A percentile compares a stretch with the other conserved stretches of the same genome.
phyloP scores from a whole-genome alignment of 78 protist genomes.

The Isochrysis galbana region DNA sequence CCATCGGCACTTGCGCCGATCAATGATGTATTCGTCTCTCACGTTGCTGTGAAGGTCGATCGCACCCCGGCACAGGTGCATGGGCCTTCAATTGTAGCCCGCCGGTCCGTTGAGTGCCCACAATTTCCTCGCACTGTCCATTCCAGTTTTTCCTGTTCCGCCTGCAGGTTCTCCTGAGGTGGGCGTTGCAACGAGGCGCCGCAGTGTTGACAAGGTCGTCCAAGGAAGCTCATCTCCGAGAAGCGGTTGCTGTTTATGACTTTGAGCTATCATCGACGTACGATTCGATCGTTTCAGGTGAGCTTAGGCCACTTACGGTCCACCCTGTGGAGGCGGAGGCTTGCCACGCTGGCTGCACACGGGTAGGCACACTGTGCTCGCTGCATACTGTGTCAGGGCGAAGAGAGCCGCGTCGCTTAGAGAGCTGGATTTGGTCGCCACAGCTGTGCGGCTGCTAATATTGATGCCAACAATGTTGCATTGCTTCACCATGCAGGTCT shows the following conservation, averaged over 20 bases:
- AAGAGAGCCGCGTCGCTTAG: too few species aligned
- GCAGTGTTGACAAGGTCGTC: background rate
- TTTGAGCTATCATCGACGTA: background rate
- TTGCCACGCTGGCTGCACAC: too few species aligned
- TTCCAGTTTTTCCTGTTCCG: background rate
- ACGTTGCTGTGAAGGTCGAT: background rate
- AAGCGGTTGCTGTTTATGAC: background rate
- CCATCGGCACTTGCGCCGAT: background rate
- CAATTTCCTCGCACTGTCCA: background rate
- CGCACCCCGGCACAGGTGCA: background rate
- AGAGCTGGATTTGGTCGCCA: too few species aligned
- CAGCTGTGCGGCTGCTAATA: too few species aligned
- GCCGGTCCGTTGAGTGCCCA: background rate
- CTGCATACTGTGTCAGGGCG: too few species aligned
- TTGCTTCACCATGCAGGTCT: too few species aligned
- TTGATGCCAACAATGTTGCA: too few species aligned
- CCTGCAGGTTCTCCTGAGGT: background rate
- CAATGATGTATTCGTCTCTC: background rate
- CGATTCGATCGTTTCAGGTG: background rate
- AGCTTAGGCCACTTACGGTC: too few species aligned
- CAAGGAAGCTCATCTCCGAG: background rate
- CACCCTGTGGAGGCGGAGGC: too few species aligned
- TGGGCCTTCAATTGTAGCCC: too few species aligned
- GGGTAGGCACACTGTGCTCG: too few species aligned
- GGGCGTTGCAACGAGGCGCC: background rate